Evolutionary conservation across 305 asterid genomes (phyloP), one percentile per base, ranked within the genome.

Genomic region (Plantago coronopus): DNA sequence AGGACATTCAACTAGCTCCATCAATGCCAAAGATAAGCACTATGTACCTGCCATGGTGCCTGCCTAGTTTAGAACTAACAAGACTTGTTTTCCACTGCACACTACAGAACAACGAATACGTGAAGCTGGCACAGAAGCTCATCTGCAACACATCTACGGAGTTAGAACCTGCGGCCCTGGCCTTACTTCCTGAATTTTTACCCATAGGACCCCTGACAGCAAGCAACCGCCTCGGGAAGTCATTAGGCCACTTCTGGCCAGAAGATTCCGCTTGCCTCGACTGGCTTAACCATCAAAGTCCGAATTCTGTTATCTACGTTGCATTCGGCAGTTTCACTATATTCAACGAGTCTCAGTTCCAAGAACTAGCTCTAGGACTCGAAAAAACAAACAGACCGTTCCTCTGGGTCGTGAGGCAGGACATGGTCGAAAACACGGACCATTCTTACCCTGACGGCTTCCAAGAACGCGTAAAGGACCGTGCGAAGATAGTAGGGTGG

Each of bases 241-340:
- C 87, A 54, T 75, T 70, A 4, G 89, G 89, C 15, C 61, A 71
- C 17, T 83, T 88, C 73, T 85, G 84, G 88, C 63, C 68, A 1
- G 85, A 78, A 71, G 96, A 86, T 43, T 68, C 74, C 1, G 37
- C 63, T 8, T 76, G 87, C 67, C 62, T 89, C 4, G 45, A 58
- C 29, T 86, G 95, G 93, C 95, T 88, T 16, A 84, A 88, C 59
- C 72, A 58, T 18, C 93, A 86, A 51, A 75, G 65, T 55, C 59
- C 65, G 1, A 17, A 69, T 27, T 83, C 94, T 2, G 80, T 74
- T 1, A 62, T 86, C 3, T 89, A 86, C 51, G 76, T 78, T 2
- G 94, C 95, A 7, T 89, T 86, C 57, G 96, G 96, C 7, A 86
- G 94, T 72, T 49, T 68, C 58, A 63, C 89, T 0, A 42, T 72